Evolutionary conservation across 176 grass and related monocot genomes (phyloP), one percentile per base, ranked within the genome.

Genomic region (Oryza glaberrima): DNA sequence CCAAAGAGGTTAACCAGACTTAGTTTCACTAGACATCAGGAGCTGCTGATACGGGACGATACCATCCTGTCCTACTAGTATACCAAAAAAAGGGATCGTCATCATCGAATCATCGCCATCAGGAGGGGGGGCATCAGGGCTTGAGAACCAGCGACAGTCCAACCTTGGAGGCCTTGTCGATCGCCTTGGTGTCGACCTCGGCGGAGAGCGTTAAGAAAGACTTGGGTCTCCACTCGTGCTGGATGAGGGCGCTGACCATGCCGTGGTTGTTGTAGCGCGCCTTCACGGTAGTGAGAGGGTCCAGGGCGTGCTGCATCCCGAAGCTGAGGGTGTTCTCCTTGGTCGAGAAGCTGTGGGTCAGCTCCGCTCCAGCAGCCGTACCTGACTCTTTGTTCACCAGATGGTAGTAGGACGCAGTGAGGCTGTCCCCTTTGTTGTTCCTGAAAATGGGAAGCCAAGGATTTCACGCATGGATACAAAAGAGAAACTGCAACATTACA

Each of bases 361-460:
- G 13, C 76, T 96, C 94, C 3, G 56, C 82, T 69, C 94, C 94
- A 17, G 86, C 84, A 67, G 79, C 87, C 11, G 87, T 83, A 73
- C 28, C 78, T 17, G 43, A 80, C 51, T 69, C 34, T 3, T 75
- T 23, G 54, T 78, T 75, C 26, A 90, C 78, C 87, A 86, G 65
- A 23, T 90, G 89, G 77, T 91, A 90, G 75, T 81, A 91, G 3
- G 89, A 91, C 3, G 67, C 82, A 60, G 75, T 76, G 69, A 90
- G 56, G 78, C 84, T 88, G 11, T 94, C 91, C 65, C 84, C 89
- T 85, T 96, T 92, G 86, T 90, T 88, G 74, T 84, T 96, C 78
- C 91, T 96, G 58, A 69, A 83, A 79, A 76, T 1, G 14, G 19
- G 41, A 72, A 14, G 3, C 14, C 67, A 73, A 23, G 3, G 32